These are phyloP conservation scores for Paraconiothyrium brasiliense DNA, from an alignment of 2,329 filamentous ascomycete species.

Conservation along the genomic window DNA sequence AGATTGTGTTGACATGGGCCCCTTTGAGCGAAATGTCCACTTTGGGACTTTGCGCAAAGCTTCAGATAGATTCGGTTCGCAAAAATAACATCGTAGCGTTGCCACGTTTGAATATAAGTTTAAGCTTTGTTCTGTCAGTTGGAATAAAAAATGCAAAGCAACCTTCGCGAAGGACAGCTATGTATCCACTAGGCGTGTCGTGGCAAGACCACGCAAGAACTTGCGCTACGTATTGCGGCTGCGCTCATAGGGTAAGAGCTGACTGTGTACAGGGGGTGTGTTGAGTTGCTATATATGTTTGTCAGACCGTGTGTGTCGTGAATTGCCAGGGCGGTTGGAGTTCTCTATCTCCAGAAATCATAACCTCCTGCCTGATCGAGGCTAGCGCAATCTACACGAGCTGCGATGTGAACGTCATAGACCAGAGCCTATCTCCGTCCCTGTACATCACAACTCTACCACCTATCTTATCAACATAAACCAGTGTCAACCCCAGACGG, in stretches of 20 bases:
- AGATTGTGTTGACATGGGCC: too few species aligned
- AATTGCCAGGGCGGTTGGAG: not conserved
- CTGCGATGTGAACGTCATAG: not conserved
- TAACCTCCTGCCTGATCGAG: not conserved
- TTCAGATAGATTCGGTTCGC: too few species aligned
- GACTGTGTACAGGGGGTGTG: not conserved
- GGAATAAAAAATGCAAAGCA: not conserved
- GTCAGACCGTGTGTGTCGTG: slow-evolving; percentile 8
- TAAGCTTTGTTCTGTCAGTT: too few species aligned
- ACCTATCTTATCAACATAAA: not conserved
- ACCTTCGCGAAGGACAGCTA: not conserved
- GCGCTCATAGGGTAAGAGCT: not conserved
- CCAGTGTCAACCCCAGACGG: not conserved
- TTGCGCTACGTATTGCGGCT: not conserved
- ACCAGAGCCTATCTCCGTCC: not conserved
- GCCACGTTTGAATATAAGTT: too few species aligned
- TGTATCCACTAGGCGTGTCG: not conserved
- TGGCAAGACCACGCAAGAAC: not conserved
- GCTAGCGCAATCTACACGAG: not conserved
- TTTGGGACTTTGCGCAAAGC: too few species aligned
- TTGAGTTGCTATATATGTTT: not conserved
- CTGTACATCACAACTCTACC: not conserved
- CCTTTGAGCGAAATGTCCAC: too few species aligned
- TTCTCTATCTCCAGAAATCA: not conserved
- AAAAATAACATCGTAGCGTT: too few species aligned